Evolutionary conservation across 2,329 filamentous ascomycete genomes (phyloP).

Genomic region (Nigrospora osmanthi): DNA sequence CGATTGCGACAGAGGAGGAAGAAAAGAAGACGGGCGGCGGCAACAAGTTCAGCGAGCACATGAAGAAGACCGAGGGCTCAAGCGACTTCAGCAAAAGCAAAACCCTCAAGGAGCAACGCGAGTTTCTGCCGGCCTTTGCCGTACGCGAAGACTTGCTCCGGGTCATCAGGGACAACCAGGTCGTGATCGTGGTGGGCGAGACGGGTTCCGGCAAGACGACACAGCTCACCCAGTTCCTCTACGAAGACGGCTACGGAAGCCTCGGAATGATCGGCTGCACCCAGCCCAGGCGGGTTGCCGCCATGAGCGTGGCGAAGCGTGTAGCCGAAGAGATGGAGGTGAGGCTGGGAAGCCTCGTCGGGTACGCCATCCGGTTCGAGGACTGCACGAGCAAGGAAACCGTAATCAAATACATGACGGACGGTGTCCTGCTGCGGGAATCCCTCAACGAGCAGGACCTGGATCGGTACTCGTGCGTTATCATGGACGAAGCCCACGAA

Average conservation of each 20-base stretch:
- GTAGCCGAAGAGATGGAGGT: constrained; percentile 99
- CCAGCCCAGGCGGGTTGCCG: constrained; percentile 89
- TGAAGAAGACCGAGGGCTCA: constrained; percentile 80
- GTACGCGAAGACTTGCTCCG: constrained; percentile 87
- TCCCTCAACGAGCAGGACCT: constrained; percentile 88
- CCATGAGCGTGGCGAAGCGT: constrained; percentile 98
- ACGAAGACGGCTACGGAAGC: constrained; percentile 89
- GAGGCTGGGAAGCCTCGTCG: constrained; percentile 76
- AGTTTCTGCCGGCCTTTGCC: constrained; percentile 91
- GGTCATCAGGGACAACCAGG: constrained; percentile 93
- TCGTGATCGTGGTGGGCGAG: constrained; percentile 93
- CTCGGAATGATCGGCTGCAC: constrained; percentile 91
- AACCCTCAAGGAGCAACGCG: constrained; percentile 79
- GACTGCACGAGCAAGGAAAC: constrained; percentile 96
- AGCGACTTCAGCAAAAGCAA: constrained; percentile 94
- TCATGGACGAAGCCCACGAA: constrained; percentile 99
- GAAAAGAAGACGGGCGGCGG: constrained; percentile 46
- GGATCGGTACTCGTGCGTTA: constrained; percentile 94
- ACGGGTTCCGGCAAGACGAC: constrained; percentile 98
- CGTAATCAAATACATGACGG: constrained; percentile 98
- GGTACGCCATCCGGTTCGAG: constrained; percentile 96
- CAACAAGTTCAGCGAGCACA: constrained; percentile 80
- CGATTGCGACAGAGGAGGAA: constrained; percentile 65
- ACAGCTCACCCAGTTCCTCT: constrained; percentile 89
- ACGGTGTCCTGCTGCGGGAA: constrained; percentile 88